Evolutionary conservation across 306 rosid species (phyloP).

Genomic region (Dalbergia oliveri): DNA sequence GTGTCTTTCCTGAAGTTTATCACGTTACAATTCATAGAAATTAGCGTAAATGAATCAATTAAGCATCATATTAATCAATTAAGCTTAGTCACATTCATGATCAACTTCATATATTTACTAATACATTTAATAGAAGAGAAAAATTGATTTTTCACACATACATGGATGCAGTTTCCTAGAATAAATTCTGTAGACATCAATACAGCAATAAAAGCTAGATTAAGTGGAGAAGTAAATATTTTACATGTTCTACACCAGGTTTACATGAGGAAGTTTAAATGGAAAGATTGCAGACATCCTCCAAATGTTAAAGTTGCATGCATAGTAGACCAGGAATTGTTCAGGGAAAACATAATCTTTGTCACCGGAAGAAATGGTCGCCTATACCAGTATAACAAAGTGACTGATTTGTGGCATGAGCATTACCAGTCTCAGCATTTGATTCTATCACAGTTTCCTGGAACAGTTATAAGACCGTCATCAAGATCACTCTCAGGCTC

Average conservation of each 20-base stretch:
- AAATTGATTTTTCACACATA: background rate
- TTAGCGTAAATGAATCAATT: conserved; percentile 2
- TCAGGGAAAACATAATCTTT: conserved; percentile 84
- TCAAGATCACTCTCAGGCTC: conserved; percentile 73
- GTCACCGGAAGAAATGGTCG: conserved; percentile 81
- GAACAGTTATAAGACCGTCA: conserved; percentile 79
- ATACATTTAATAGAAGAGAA: background rate
- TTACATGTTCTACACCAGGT: conserved; percentile 63
- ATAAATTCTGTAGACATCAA: conserved; percentile 22
- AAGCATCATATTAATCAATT: background rate
- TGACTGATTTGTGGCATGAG: conserved; percentile 89
- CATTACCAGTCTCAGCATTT: conserved; percentile 92
- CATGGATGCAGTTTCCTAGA: background rate
- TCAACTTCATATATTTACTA: conserved; percentile 20
- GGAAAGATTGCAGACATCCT: conserved; percentile 91
- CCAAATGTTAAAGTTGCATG: conserved; percentile 67
- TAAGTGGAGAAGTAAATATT: conserved; percentile 17
- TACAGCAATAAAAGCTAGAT: background rate
- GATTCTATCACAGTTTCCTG: conserved; percentile 74
- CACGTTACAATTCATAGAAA: conserved; percentile 23
- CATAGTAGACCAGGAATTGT: conserved; percentile 79
- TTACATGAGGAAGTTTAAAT: conserved; percentile 79
- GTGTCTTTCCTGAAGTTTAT: conserved; percentile 7
- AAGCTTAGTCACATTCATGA: background rate
- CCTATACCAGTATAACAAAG: conserved; percentile 90